A percentile compares a stretch with the other conserved stretches of the same genome.
These are phyloP conservation scores for Amaranthus cruentus DNA, from an alignment of 148 eudicot genomes.

Conservation along the genomic window DNA sequence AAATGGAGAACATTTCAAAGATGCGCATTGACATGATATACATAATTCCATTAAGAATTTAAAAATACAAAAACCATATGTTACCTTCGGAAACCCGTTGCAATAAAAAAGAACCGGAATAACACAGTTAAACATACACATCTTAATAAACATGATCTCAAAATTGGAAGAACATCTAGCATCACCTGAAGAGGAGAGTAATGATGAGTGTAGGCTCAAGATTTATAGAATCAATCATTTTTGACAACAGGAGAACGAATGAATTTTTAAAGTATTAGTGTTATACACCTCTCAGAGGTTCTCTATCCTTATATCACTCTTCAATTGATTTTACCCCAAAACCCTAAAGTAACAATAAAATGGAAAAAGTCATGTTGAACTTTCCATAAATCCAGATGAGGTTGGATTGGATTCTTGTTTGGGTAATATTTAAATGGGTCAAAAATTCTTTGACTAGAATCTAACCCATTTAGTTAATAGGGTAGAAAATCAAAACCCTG, in stretches of 20 bases:
- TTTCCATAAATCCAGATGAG: too few relatives aligned
- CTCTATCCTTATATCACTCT: neutral
- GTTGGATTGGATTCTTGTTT: too few relatives aligned
- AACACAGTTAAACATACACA: neutral
- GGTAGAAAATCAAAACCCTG: too few relatives aligned
- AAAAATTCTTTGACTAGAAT: too few relatives aligned
- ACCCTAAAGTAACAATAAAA: neutral
- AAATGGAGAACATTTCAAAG: constrained; percentile 7
- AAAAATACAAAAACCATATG: neutral
- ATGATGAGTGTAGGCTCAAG: neutral
- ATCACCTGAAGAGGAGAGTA: neutral
- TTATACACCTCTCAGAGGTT: neutral
- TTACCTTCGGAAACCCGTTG: neutral
- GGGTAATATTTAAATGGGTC: too few relatives aligned
- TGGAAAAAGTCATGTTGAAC: neutral
- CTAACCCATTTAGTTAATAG: too few relatives aligned
- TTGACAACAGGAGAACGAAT: neutral
- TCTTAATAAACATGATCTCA: neutral
- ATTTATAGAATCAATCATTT: neutral
- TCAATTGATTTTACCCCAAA: neutral
- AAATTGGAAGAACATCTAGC: neutral
- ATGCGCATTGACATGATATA: too few relatives aligned
- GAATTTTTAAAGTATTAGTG: neutral
- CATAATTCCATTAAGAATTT: neutral
- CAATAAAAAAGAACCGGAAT: neutral